Evolutionary conservation across 129 eudicot genomes (phyloP), one percentile per base, ranked within the genome.

Genomic region (Artemisia annua): DNA sequence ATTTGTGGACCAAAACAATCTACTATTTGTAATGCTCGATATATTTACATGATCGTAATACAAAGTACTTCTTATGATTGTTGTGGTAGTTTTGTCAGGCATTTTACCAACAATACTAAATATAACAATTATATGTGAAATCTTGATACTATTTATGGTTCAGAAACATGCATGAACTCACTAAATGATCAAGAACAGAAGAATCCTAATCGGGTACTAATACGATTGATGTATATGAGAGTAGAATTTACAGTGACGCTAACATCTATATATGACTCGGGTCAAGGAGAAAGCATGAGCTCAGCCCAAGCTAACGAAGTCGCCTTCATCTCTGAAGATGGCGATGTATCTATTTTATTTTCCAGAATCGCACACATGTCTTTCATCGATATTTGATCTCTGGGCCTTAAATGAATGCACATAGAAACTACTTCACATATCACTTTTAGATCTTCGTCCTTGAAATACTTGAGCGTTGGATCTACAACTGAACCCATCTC

Each of bases 231-330:
- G 67, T 71, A 71, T 48, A 63, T 46, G 51, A 46, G 39, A 44
- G 46, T 39, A 64, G 78, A 53, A 71, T 78, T 78, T 71, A 71
- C 82, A 64, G 48, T 14, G 17, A 63, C 48, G 50, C 77, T 76
- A 28, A 3, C n/a, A 6, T 8, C 58, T 55, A 44, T 39, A 39
- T 1, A 39, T 28, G 67, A 24, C 4, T 54, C 30, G 24, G 30
- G 83, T 86, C 81, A 93, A 13, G 97, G 82, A 1, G 89, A 83
- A 60, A 94, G 91, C 30, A 91, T 91, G 70, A 95, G 88, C 63
- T 95, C 97, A 19, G 97, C 99, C 99, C 99, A 95, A 6, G 99
- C 98, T 57, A 94, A 66, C 11, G 82, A 78, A 56, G 96, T 78
- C n/a, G 97, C 90, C 75, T 78, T 84, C 19, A 90, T 81, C 74